These are phyloP conservation scores for Podospora pseudoanserina DNA, from an alignment of 495 filamentous ascomycete genomes.

Conservation along the genomic window DNA sequence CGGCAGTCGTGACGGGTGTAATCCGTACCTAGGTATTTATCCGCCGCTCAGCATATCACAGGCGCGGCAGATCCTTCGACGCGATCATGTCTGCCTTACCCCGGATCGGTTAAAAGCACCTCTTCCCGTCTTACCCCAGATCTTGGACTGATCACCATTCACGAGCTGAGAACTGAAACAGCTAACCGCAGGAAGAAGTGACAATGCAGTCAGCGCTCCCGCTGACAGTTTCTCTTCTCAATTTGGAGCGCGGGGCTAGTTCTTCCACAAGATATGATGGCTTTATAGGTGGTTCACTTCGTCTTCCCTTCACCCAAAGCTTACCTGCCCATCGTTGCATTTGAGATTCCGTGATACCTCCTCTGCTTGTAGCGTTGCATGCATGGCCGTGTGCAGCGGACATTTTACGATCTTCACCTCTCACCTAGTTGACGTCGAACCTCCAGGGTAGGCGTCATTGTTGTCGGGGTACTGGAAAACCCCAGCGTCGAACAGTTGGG, in stretches of 20 bases:
- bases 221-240: not conserved
- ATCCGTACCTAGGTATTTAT: conserved; percentile 22
- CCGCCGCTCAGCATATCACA: conserved; percentile 13
- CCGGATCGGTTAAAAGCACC: conserved; percentile 33
- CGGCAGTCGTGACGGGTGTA: not conserved
- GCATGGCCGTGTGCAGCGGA: conserved; percentile 3
- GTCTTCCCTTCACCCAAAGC: not conserved
- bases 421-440: not conserved
- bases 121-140: conserved; percentile 7
- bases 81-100: conserved; percentile 22
- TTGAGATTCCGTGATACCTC: not conserved
- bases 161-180: conserved; percentile 8
- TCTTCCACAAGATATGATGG: not conserved
- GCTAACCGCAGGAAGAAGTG: conserved; percentile 11
- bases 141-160: not conserved
- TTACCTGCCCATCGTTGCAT: not conserved
- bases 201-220: not conserved
- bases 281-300: not conserved
- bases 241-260: not conserved
- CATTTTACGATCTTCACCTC: not conserved
- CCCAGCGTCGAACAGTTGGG: not conserved
- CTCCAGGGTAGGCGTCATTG: not conserved
- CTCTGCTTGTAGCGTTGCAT: not conserved
- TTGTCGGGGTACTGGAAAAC: not conserved
- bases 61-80: conserved; percentile 25